These are phyloP conservation scores for Boletales sp. DNA, from an alignment of 768 basidiomycete species.

Conservation along the genomic window DNA sequence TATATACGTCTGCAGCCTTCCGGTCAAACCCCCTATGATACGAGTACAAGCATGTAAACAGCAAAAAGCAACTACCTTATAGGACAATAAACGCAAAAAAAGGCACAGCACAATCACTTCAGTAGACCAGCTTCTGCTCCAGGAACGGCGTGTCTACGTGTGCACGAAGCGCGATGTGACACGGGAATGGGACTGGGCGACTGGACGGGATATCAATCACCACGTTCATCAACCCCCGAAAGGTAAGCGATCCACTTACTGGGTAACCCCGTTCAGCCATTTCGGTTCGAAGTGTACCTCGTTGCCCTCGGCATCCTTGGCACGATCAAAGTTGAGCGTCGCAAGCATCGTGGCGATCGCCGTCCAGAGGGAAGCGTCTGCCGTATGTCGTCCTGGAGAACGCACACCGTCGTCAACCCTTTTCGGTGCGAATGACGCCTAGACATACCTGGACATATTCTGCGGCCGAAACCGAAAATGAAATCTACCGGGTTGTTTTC, in stretches of 20 bases:
- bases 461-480: constrained; percentile 13
- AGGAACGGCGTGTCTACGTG: constrained; percentile 2
- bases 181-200: constrained; percentile 9
- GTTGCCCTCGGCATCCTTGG: not conserved
- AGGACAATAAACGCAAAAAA: too few relatives aligned
- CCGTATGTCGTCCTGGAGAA: not conserved
- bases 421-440: not conserved
- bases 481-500: constrained; percentile 7
- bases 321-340: constrained; percentile 3
- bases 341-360: constrained; percentile 13
- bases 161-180: constrained; percentile 1
- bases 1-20: too few relatives aligned
- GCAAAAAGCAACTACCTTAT: too few relatives aligned
- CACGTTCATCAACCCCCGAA: not conserved
- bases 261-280: constrained; percentile 7
- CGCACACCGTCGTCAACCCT: not conserved
- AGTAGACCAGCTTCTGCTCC: not conserved
- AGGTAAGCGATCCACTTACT: not conserved
- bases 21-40: too few relatives aligned
- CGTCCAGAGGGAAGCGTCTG: constrained; percentile 6
- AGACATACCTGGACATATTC: constrained; percentile 2
- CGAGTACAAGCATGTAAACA: too few relatives aligned
- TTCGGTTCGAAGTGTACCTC: not conserved
- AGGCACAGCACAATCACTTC: not conserved
- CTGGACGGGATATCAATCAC: not conserved